Conservation (phyloP, 208 protist genomes). For the Trypanosoma vivax region DNA sequence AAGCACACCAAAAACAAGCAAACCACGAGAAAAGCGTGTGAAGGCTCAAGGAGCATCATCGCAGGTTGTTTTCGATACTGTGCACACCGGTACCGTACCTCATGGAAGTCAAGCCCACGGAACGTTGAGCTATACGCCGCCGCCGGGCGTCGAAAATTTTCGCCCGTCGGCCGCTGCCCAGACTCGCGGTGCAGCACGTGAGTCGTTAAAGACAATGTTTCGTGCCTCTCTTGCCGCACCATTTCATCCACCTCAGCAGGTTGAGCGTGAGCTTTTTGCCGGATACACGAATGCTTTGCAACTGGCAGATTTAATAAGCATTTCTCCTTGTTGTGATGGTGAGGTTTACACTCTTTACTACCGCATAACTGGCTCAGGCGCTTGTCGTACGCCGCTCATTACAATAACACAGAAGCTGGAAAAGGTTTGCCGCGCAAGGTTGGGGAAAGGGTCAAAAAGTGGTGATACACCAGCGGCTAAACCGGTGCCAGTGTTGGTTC, state of each 20-base stretch:
- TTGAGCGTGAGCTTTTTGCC: conserved; percentile 16
- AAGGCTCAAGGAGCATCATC: no score
- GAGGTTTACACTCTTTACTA: conserved; percentile 20
- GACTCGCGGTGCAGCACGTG: background rate
- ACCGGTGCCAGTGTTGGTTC: conserved; percentile 9
- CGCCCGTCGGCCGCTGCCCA: background rate
- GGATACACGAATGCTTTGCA: conserved; percentile 11
- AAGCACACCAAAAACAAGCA: no score
- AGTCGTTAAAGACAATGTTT: conserved; percentile 13
- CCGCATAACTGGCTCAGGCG: conserved; percentile 17
- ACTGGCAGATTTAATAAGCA: conserved; percentile 17
- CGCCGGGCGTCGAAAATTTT: background rate
- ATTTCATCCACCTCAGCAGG: conserved; percentile 13
- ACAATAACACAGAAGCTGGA: conserved; percentile 13
- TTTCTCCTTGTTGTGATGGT: conserved; percentile 11
- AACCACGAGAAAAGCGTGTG: no score
- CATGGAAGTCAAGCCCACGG: no score
- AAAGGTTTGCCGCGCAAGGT: background rate
- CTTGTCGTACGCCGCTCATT: conserved; percentile 21
- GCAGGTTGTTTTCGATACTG: no score
- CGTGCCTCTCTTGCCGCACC: conserved; percentile 6
- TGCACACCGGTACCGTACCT: no score
- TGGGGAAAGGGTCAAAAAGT: background rate
- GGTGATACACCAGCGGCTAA: background rate
- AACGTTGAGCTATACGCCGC: conserved; percentile 1